Conservation (phyloP, 305 asterid species). For the Solanum hybrid region DNA sequence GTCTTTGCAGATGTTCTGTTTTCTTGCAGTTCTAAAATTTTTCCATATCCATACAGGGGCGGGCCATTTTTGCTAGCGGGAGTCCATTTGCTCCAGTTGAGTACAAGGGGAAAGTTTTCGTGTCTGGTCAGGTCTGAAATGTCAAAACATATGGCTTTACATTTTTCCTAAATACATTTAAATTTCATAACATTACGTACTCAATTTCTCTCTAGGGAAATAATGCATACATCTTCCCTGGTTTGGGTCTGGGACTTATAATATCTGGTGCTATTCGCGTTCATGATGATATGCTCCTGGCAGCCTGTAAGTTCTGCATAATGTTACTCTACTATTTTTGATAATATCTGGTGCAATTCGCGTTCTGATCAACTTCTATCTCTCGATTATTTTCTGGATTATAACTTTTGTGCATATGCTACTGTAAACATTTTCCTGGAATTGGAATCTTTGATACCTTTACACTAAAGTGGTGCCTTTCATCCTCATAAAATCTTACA, state of each 20-base stretch:
- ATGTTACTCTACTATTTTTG: background rate
- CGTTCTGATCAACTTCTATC: background rate
- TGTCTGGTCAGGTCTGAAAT: constrained; percentile 75
- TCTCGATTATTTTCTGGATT: background rate
- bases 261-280: constrained; percentile 98
- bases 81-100: constrained; percentile 87
- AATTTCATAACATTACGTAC: constrained; percentile 2
- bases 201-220: constrained; percentile 44
- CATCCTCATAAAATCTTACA: background rate
- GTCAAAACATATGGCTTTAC: constrained; percentile 4
- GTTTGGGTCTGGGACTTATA: constrained; percentile 89
- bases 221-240: constrained; percentile 95
- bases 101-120: constrained; percentile 46
- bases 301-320: constrained; percentile 68
- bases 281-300: constrained; percentile 91
- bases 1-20: background rate
- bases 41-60: constrained; percentile 40
- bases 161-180: background rate
- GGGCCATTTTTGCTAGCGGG: constrained; percentile 92
- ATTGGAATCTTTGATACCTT: background rate
- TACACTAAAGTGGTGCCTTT: background rate
- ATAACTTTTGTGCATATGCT: background rate
- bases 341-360: background rate
- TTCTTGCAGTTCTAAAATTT: background rate
- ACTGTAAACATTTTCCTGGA: background rate